Evolutionary conservation across 225 moss, liverwort and hornwort genomes (phyloP).

Genomic region (Straminergon stramineum): DNA sequence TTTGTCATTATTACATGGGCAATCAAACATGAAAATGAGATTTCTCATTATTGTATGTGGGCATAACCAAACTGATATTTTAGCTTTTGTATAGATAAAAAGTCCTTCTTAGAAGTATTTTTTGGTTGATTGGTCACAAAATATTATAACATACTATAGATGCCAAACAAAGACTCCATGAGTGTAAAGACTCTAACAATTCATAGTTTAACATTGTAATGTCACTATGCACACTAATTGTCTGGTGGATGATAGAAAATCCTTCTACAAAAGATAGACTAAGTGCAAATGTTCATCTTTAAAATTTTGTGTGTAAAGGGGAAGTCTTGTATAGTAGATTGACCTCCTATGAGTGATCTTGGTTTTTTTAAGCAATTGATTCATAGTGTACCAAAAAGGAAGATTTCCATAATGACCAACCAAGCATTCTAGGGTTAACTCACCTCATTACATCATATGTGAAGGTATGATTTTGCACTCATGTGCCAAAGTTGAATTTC

Average conservation of each 20-base stretch:
- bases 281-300: neutral
- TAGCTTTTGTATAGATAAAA: neutral
- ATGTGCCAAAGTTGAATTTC: too few relatives aligned
- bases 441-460: neutral
- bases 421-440: accelerated
- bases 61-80: accelerated
- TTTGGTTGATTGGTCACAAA: neutral
- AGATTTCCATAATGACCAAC: too few relatives aligned
- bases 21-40: neutral
- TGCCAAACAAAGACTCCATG: accelerated
- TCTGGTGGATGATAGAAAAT: accelerated
- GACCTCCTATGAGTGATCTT: neutral
- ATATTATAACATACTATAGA: neutral
- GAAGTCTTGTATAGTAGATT: neutral
- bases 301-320: neutral
- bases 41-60: neutral
- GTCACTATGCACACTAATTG: neutral
- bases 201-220: accelerated
- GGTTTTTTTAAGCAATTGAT: neutral
- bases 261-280: neutral
- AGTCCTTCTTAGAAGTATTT: accelerated
- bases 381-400: accelerated
- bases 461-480: too few relatives aligned
- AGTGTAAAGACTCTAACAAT: accelerated
- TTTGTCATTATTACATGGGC: neutral